Percentiles rank a stretch among this genome's conserved stretches.
Conservation (phyloP, 345 rosid genomes). For the Aquilaria malaccensis region DNA sequence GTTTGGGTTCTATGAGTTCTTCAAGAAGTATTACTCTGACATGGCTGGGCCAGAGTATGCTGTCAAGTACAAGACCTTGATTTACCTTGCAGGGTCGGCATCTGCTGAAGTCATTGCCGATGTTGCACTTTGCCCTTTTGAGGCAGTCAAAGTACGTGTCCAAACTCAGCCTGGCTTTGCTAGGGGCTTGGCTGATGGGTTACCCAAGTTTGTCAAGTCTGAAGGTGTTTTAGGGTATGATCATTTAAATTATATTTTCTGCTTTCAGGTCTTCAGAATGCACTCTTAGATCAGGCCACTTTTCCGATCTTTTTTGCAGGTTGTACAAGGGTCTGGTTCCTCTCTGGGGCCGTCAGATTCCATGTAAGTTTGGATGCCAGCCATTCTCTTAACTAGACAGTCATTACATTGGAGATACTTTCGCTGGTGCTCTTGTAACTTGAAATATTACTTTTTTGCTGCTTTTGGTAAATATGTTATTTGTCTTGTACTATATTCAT, state of each 20-base stretch:
- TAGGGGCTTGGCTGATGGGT: constrained; percentile 85
- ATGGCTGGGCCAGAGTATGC: constrained; percentile 86
- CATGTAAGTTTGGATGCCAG: constrained; percentile 51
- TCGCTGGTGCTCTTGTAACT: no score
- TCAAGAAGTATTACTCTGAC: constrained; percentile 90
- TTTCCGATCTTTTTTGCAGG: constrained; percentile 32
- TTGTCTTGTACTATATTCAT: no score
- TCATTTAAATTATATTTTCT: constrained; percentile 3
- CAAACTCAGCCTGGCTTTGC: constrained; percentile 99
- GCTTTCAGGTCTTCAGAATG: neutral
- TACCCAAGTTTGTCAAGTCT: constrained; percentile 86
- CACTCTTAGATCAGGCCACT: neutral
- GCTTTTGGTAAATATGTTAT: no score
- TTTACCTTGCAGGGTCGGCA: constrained; percentile 98
- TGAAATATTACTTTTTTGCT: no score
- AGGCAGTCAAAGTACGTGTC: constrained; percentile 97
- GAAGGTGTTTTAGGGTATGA: constrained; percentile 91
- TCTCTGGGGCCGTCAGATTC: constrained; percentile 99
- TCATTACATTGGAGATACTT: no score
- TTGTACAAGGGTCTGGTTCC: constrained; percentile 96
- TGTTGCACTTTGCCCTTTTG: constrained; percentile 94
- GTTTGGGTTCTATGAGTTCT: constrained; percentile 94
- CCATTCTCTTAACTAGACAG: no score
- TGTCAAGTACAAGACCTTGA: constrained; percentile 87
- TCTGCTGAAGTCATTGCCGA: constrained; percentile 97